These are phyloP conservation scores for Leucocoprinus leucothites DNA, from an alignment of 768 basidiomycete species.

Conservation along the genomic window DNA sequence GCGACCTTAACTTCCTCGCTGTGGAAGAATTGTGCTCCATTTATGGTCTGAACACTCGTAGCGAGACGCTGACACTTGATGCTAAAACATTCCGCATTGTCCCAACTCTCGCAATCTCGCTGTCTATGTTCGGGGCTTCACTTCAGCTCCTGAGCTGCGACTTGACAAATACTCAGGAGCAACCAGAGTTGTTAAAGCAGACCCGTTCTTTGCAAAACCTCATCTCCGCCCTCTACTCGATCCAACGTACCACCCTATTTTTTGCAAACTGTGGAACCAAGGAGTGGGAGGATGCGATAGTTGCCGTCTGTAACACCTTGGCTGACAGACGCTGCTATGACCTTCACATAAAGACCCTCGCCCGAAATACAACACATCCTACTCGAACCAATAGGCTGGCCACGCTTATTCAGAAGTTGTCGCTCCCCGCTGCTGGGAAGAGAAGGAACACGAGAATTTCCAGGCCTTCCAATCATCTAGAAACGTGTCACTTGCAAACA, in stretches of 20 bases:
- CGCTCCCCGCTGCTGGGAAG: background rate
- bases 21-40: slow-evolving; percentile 1
- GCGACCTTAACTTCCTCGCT: slow-evolving; percentile 11
- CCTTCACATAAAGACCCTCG: slow-evolving; percentile 7
- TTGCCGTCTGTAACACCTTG: background rate
- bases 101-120: slow-evolving; percentile 8
- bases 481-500: slow-evolving; percentile 8
- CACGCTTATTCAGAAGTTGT: slow-evolving; percentile 1
- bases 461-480: background rate
- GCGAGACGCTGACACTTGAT: background rate
- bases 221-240: background rate
- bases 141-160: slow-evolving; percentile 9
- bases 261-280: background rate
- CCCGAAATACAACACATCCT: background rate
- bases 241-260: background rate
- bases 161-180: slow-evolving; percentile 9
- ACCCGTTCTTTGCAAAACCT: slow-evolving; percentile 2
- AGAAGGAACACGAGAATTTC: background rate
- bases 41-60: background rate
- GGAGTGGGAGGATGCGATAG: slow-evolving; percentile 9
- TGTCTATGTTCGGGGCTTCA: background rate
- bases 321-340: slow-evolving; percentile 2
- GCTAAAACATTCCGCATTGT: background rate
- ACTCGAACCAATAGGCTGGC: background rate
- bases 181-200: background rate